Evolutionary conservation across 306 rosid genomes (phyloP).

Genomic region (Trichosanthes truncata): DNA sequence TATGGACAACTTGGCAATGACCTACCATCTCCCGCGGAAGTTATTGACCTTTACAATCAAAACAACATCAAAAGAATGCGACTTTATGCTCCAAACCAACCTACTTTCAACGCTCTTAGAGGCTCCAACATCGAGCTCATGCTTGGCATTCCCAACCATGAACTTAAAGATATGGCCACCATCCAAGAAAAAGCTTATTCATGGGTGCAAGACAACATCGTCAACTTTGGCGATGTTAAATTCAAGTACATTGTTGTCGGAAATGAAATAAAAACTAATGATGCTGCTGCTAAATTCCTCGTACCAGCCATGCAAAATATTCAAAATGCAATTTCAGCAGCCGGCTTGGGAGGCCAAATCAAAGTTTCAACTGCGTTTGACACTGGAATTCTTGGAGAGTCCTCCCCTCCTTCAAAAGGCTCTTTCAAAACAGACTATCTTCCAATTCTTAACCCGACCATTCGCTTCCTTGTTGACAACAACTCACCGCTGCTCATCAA

Average conservation of each 20-base stretch:
- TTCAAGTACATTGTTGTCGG: constrained; percentile 22
- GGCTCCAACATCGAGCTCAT: constrained; percentile 36
- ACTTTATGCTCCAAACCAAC: constrained; percentile 6
- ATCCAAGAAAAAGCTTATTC: not conserved
- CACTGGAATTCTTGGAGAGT: not conserved
- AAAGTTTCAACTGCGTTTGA: constrained; percentile 24
- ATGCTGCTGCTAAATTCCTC: not conserved
- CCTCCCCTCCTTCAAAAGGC: constrained; percentile 23
- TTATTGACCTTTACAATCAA: constrained; percentile 1
- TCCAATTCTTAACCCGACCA: constrained; percentile 8
- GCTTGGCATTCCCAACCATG: constrained; percentile 7
- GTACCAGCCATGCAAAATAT: constrained; percentile 22
- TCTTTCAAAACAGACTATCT: not conserved
- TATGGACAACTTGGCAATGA: constrained; percentile 31
- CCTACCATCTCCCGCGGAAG: not conserved
- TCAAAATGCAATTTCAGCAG: constrained; percentile 7
- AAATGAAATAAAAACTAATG: constrained; percentile 13
- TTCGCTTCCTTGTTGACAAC: not conserved
- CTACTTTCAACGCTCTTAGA: constrained; percentile 37
- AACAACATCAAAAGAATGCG: constrained; percentile 4
- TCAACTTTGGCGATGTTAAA: constrained; percentile 5
- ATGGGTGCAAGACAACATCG: constrained; percentile 19
- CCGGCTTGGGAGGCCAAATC: constrained; percentile 10
- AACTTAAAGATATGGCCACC: not conserved
- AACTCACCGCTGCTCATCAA: not conserved